Evolutionary conservation across 495 filamentous ascomycete species (phyloP), one percentile per base, ranked within the genome.

Genomic region (Copromyces sp.): DNA sequence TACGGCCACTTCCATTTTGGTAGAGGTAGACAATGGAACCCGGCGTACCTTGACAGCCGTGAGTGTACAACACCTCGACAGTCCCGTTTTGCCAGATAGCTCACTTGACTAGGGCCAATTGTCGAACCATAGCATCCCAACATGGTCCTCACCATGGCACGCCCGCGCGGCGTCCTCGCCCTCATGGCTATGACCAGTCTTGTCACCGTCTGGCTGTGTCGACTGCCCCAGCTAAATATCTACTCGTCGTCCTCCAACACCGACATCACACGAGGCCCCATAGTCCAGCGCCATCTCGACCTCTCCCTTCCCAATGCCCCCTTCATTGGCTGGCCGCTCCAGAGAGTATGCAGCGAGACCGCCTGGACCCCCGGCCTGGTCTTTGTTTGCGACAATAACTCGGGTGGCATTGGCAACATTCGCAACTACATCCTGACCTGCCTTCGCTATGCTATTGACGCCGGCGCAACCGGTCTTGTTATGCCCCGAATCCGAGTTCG

Each of bases 341-440:
- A 71, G 12, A 73, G 84, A n/a, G 79, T 83, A 9, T 86, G 85
- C 78, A 77, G 78, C 2, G 85, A 86, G 69, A 76, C 78, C 0
- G 73, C 72, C 0, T 81, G 79, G 75, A 74, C 77, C 0, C 81
- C 83, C 0, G 83, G 83, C 17, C 69, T 86, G 3, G 75, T 83
- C 3, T 87, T 84, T 71, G 73, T 81, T 9, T 87, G 85, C 76
- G 84, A 86, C 75, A 84, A 84, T 75, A 87, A 86, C 77, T 84
- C 83, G 35, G 85, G 85, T 44, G 85, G 85, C 16, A 82, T 85
- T 9, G 84, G 85, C 42, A 87, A 87, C 74, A 86, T 87, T 61
- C 80, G 85, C 61, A 86, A 85, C 75, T 87, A 83, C 76, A 82
- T 87, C 71, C 77, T 87, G 32, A 85, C 82, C 6, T 87, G 85